A percentile compares a stretch with the other conserved stretches of the same genome.
These are phyloP conservation scores for Globisporangium alternatum DNA, from an alignment of 352 stramenopile genomes.

Conservation along the genomic window DNA sequence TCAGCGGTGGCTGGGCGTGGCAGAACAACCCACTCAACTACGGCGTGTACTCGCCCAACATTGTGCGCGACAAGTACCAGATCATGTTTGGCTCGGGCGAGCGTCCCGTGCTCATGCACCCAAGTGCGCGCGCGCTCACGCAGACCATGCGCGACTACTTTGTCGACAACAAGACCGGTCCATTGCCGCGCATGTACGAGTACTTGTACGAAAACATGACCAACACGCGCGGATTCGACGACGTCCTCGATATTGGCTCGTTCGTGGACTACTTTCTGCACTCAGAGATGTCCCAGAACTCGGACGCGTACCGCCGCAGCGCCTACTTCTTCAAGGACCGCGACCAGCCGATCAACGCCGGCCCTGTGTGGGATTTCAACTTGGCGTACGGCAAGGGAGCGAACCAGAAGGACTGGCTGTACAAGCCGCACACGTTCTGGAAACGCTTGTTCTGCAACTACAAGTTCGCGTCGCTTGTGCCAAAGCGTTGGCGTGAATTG, in stretches of 20 bases:
- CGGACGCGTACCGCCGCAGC: conserved; percentile 58
- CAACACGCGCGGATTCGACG: conserved; percentile 37
- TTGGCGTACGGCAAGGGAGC: conserved; percentile 49
- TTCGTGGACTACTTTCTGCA: conserved; percentile 76
- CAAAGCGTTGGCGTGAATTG: conserved; percentile 50
- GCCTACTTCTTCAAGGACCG: conserved; percentile 76
- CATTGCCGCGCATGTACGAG: conserved; percentile 52
- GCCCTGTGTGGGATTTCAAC: conserved; percentile 72
- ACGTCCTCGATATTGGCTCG: conserved; percentile 59
- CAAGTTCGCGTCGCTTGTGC: conserved; percentile 57
- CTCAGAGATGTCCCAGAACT: conserved; percentile 60
- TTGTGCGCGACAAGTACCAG: conserved; percentile 56
- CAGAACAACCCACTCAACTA: conserved; percentile 71
- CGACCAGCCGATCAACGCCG: conserved; percentile 57
- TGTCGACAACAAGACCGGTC: conserved; percentile 41
- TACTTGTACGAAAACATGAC: conserved; percentile 69
- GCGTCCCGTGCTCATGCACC: conserved; percentile 47
- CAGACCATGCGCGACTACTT: conserved; percentile 70
- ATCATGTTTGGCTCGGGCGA: conserved; percentile 51
- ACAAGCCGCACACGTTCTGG: conserved; percentile 51
- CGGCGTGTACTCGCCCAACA: conserved; percentile 41
- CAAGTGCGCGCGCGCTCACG: conserved; percentile 34
- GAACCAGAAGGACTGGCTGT: conserved; percentile 49
- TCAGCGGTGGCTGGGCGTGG: conserved; percentile 76
- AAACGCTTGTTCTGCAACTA: conserved; percentile 68